phyloP scores from a whole-genome alignment of 768 basidiomycete genomes.

The Termitomyces sp. region DNA sequence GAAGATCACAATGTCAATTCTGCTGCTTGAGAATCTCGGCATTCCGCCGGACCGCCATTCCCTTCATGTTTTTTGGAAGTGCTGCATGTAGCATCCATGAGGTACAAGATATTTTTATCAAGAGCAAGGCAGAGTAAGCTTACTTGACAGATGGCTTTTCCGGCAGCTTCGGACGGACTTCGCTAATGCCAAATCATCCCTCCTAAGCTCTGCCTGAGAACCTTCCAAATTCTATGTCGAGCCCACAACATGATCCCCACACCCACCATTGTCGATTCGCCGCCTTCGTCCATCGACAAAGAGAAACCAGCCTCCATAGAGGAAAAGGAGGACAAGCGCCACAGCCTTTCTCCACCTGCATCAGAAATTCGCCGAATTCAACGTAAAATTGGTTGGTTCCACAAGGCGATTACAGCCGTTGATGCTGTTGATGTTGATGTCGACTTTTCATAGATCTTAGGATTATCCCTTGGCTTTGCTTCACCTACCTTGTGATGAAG shows the following conservation, averaged over 20 bases:
- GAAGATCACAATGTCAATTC: background rate
- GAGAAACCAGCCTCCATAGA: background rate
- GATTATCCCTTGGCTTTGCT: slow-evolving; percentile 11
- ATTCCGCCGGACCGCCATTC: background rate
- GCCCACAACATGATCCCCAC: background rate
- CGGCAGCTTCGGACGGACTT: background rate
- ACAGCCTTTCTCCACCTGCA: background rate
- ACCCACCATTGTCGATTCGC: background rate
- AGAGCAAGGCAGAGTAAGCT: background rate
- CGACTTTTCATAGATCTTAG: slow-evolving; percentile 2
- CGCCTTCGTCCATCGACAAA: background rate
- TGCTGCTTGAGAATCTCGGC: too few relatives aligned
- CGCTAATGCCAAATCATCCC: background rate
- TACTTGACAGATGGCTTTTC: background rate
- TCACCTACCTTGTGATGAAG: slow-evolving; percentile 12
- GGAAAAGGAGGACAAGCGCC: background rate
- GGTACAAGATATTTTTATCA: background rate
- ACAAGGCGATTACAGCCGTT: background rate
- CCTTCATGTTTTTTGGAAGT: background rate
- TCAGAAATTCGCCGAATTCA: slow-evolving; percentile 5
- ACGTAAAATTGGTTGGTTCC: slow-evolving; percentile 7
- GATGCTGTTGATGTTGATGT: background rate
- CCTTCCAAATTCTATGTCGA: background rate
- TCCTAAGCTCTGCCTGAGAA: too few relatives aligned
- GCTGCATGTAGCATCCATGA: background rate